A percentile compares a stretch with the other conserved stretches of the same genome.
These are phyloP conservation scores for Suhomyces yuchorum DNA, from an alignment of 1,139 yeast species.

Conservation along the genomic window DNA sequence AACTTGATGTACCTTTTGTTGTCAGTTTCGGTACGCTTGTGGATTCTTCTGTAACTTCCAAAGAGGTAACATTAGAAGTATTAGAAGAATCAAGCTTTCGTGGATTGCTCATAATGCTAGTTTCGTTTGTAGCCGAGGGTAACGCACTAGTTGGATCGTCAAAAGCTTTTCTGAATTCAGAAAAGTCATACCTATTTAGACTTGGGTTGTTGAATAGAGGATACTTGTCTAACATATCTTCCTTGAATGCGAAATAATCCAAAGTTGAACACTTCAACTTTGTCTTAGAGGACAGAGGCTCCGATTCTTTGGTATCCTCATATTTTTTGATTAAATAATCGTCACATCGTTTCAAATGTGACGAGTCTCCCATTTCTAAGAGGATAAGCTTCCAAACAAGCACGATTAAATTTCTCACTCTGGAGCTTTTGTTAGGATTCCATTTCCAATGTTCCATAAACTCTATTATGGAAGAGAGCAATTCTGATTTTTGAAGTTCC, in stretches of 20 bases:
- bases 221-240: conserved; percentile 71
- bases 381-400: conserved; percentile 62
- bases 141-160: conserved; percentile 1
- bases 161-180: conserved; percentile 18
- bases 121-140: neutral
- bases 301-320: conserved; percentile 42
- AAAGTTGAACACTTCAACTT: conserved; percentile 66
- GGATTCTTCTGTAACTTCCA: neutral
- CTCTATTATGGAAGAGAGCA: conserved; percentile 49
- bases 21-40: neutral
- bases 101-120: neutral
- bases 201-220: conserved; percentile 54
- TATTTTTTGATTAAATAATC: conserved; percentile 47
- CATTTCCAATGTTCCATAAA: conserved; percentile 72
- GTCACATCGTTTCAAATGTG: conserved; percentile 49
- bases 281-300: conserved; percentile 21
- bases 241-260: conserved; percentile 77
- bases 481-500: conserved; percentile 25
- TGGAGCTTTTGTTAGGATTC: conserved; percentile 35
- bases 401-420: conserved; percentile 54
- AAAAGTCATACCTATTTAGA: conserved; percentile 22
- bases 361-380: conserved; percentile 64
- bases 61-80: neutral
- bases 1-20: neutral
- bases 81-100: neutral